Base-by-base conservation (phyloP, 306 rosid species). In the Gleditsia sinensis region DNA sequence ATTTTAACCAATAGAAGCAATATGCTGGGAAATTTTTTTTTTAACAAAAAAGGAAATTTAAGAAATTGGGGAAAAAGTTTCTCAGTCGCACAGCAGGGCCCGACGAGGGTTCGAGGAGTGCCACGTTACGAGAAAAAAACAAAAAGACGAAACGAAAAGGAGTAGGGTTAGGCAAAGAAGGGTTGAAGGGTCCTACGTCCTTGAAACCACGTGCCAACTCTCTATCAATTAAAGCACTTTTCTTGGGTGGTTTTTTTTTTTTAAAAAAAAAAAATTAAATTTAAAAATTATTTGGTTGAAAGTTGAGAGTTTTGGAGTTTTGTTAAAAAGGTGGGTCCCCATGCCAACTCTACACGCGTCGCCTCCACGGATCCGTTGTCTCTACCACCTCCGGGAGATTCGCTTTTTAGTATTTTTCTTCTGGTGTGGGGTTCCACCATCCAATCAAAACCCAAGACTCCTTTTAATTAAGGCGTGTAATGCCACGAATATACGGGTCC, bases 401-500 rank as follows among this genome's bases (percentile, higher is more conserved):
- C 79, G 76, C 51, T 49, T 61, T 45, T 63, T 27, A 21, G 9
- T 53, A 53, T 7, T 23, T 71, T 63, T 81, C 11, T 69, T n/a
- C 9, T 17, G 33, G 28, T 2, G 28, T 0, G 76, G 79, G 85
- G 79, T 10, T 76, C 81, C 71, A 57, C 24, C 0, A 0, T 14
- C 23, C 48, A 67, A 24, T 59, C 65, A 32, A 32, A 58, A 58
- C 21, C 62, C 36, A 14, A 9, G 37, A 6, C 56, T 28, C 56
- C 34, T 63, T 60, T 56, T 70, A 8, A 16, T 42, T 53, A 54
- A 61, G 43, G 78, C 68, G 81, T 32, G 74, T 69, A 61, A 70
- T 34, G 78, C 58, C 66, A 75, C 58, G 69, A 63, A 61, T 50
- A 30, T 27, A 43, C 0, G 93, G 98, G 91, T 0, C 97, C 96